Evolutionary conservation across 371 early-diverging fungal genomes (phyloP).

Genomic region (Mortierella sp.): DNA sequence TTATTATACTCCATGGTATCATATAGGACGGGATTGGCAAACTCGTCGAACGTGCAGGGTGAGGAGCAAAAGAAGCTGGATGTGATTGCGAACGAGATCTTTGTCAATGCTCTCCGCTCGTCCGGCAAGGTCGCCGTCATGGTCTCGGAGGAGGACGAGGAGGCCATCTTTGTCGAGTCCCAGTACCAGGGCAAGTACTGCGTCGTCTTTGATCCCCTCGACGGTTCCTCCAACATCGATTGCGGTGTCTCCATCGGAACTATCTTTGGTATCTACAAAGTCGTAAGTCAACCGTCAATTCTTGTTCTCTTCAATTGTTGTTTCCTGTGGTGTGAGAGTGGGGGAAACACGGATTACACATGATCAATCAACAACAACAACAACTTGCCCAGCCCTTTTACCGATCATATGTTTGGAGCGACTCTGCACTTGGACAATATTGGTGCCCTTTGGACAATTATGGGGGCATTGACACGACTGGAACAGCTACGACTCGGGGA

Average conservation of each 20-base stretch:
- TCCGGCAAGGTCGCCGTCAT: slow-evolving; percentile 93
- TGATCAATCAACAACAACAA: no score
- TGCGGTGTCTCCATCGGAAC: slow-evolving; percentile 98
- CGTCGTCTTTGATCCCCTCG: slow-evolving; percentile 98
- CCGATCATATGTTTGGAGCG: slow-evolving; percentile 7
- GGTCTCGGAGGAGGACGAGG: slow-evolving; percentile 97
- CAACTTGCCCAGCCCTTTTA: neutral
- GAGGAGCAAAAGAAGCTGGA: slow-evolving; percentile 98
- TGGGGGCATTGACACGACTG: slow-evolving; percentile 1
- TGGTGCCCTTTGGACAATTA: neutral
- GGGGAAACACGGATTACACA: neutral
- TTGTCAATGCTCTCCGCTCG: slow-evolving; percentile 93
- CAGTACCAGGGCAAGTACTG: slow-evolving; percentile 90
- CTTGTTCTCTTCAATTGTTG: slow-evolving; percentile 1
- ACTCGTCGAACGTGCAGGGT: slow-evolving; percentile 91
- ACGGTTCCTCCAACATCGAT: slow-evolving; percentile 98
- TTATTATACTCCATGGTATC: neutral
- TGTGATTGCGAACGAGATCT: slow-evolving; percentile 97
- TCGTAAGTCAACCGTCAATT: slow-evolving; percentile 69
- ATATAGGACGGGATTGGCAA: slow-evolving; percentile 87
- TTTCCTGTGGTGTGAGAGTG: neutral
- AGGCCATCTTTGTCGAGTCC: slow-evolving; percentile 88
- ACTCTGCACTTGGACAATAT: no score
- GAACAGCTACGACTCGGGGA: no score
- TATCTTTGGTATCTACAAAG: slow-evolving; percentile 97